Evolutionary conservation across 1,139 yeast genomes (phyloP).

Genomic region (Petasospora rhodanensis): DNA sequence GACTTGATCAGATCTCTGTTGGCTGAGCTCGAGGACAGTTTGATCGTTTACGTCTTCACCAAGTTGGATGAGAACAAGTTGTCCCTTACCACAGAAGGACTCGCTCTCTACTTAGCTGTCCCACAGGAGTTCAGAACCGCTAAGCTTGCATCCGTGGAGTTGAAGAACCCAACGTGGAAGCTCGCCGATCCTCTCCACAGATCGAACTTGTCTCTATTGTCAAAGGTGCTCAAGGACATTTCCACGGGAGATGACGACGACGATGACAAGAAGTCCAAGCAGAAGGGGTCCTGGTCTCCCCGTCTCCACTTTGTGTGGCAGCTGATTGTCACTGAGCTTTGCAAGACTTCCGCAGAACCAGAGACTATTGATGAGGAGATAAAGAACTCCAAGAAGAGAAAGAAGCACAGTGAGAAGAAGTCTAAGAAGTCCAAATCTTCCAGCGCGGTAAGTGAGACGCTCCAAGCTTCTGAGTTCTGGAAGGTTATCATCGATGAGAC

Average conservation of each 20-base stretch:
- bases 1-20: constrained; percentile 35
- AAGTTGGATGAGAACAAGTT: constrained; percentile 49
- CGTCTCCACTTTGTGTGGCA: constrained; percentile 83
- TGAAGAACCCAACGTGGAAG: constrained; percentile 52
- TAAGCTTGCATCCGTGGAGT: constrained; percentile 7
- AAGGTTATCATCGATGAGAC: constrained; percentile 73
- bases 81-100: constrained; percentile 71
- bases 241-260: constrained; percentile 35
- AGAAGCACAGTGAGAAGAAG: constrained; percentile 34
- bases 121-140: constrained; percentile 14
- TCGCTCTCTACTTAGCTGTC: constrained; percentile 55
- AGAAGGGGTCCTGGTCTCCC: constrained; percentile 73
- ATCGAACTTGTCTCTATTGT: constrained; percentile 56
- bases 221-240: constrained; percentile 62
- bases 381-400: constrained; percentile 27
- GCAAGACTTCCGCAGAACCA: constrained; percentile 22
- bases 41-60: constrained; percentile 12
- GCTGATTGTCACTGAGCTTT: constrained; percentile 43
- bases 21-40: constrained; percentile 19
- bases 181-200: constrained; percentile 65
- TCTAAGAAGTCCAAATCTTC: constrained; percentile 26
- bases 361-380: constrained; percentile 27
- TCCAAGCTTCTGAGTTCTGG: constrained; percentile 72
- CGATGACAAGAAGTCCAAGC: constrained; percentile 33
- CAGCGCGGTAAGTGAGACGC: constrained; percentile 15